These are phyloP conservation scores for Apiotrichum gamsii DNA, from an alignment of 1,284 basidiomycete species.

Conservation along the genomic window DNA sequence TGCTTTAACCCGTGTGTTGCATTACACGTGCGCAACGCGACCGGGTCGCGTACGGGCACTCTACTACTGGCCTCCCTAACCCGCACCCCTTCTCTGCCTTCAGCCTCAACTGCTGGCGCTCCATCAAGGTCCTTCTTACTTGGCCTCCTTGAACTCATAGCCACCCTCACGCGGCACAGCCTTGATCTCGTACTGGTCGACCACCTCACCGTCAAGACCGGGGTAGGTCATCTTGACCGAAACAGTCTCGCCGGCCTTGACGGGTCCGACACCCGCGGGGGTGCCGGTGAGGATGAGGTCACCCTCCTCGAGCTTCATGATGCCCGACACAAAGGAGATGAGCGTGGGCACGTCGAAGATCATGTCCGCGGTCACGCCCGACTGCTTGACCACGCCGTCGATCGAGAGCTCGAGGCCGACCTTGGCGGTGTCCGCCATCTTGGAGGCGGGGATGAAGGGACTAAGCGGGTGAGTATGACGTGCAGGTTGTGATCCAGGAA, in stretches of 20 bases:
- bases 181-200: conserved; percentile 60
- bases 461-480: conserved; percentile 50
- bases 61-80: background rate
- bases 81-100: background rate
- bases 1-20: too few relatives aligned
- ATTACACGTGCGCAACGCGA: too few relatives aligned
- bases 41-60: too few relatives aligned
- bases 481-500: background rate
- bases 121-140: too few relatives aligned
- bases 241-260: conserved; percentile 70
- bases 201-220: conserved; percentile 55
- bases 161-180: conserved; percentile 65
- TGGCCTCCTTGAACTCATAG: conserved; percentile 54
- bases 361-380: conserved; percentile 83
- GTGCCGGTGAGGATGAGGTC: conserved; percentile 80
- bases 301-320: conserved; percentile 96
- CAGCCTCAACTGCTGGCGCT: too few relatives aligned
- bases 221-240: conserved; percentile 61
- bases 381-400: conserved; percentile 75
- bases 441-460: conserved; percentile 69
- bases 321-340: conserved; percentile 84
- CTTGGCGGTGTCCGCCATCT: conserved; percentile 66
- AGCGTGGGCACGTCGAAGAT: conserved; percentile 86
- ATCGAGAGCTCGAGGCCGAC: conserved; percentile 59
- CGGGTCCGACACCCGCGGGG: conserved; percentile 78